Evolutionary conservation across 345 rosid species (phyloP).

Genomic region (Raphanus sativus): DNA sequence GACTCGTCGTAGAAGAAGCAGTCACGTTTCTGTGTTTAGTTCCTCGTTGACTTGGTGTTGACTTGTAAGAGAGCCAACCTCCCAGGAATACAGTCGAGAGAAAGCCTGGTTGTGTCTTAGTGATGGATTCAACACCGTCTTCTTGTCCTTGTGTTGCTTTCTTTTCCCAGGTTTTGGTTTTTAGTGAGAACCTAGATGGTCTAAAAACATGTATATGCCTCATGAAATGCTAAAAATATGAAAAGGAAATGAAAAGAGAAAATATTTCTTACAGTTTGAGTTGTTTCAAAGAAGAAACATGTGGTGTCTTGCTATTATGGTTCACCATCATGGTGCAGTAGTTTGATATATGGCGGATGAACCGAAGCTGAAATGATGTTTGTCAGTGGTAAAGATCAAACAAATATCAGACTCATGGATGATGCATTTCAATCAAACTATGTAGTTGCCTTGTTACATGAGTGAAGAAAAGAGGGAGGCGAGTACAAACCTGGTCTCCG

Average conservation of each 20-base stretch:
- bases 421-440: neutral
- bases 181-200: conserved; percentile 28
- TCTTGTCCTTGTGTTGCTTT: conserved; percentile 15
- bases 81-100: conserved; percentile 31
- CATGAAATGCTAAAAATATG: neutral
- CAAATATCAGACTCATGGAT: neutral
- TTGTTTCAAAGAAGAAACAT: conserved; percentile 35
- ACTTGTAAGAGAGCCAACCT: conserved; percentile 48
- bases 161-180: conserved; percentile 15
- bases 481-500: conserved; percentile 67
- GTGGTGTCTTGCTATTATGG: conserved; percentile 37
- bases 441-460: neutral
- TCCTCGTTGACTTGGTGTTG: conserved; percentile 34
- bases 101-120: conserved; percentile 28
- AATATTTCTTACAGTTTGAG: conserved; percentile 44
- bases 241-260: neutral
- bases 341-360: conserved; percentile 64
- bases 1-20: conserved; percentile 31
- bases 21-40: conserved; percentile 19
- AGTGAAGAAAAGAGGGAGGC: neutral
- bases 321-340: conserved; percentile 41
- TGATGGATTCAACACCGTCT: conserved; percentile 24
- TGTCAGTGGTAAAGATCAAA: conserved; percentile 13
- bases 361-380: conserved; percentile 57
- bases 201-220: conserved; percentile 10